phyloP scores from a whole-genome alignment of 352 stramenopile genomes.

The Globisporangium okanoganense region DNA sequence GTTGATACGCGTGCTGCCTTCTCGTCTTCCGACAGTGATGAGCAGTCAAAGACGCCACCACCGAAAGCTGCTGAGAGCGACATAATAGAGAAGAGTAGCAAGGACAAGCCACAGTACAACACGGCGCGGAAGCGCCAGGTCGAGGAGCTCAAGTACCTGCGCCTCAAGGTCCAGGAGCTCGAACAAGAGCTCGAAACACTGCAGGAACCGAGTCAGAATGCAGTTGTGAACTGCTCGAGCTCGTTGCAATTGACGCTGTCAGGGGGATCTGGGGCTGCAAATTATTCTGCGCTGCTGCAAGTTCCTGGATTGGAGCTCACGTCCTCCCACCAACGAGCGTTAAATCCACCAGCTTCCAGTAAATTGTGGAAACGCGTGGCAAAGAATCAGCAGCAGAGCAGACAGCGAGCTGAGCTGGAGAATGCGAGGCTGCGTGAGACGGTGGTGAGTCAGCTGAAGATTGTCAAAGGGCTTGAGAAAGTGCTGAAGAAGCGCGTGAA shows the following conservation, averaged over 20 bases:
- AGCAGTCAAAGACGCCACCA: neutral
- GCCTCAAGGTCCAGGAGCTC: constrained; percentile 39
- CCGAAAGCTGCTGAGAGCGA: neutral
- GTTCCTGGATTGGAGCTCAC: neutral
- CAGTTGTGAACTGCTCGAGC: neutral
- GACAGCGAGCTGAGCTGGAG: constrained; percentile 1
- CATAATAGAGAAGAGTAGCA: neutral
- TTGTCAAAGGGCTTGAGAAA: constrained; percentile 13
- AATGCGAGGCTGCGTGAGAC: constrained; percentile 9
- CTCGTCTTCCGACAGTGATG: neutral
- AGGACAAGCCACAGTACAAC: neutral
- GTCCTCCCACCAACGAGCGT: neutral
- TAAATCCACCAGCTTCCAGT: neutral
- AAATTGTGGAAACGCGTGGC: neutral
- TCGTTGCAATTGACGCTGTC: neutral
- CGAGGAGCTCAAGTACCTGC: constrained; percentile 41
- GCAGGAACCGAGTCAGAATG: neutral
- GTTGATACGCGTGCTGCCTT: neutral
- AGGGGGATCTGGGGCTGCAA: no score
- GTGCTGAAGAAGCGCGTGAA: constrained; percentile 8
- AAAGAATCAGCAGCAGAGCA: neutral
- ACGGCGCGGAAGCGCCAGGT: constrained; percentile 20
- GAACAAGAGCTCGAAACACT: constrained; percentile 10
- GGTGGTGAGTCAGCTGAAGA: constrained; percentile 18
- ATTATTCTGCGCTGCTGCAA: neutral